Conservation (phyloP, 352 stramenopile species). For the Phytopythium delawarense region DNA sequence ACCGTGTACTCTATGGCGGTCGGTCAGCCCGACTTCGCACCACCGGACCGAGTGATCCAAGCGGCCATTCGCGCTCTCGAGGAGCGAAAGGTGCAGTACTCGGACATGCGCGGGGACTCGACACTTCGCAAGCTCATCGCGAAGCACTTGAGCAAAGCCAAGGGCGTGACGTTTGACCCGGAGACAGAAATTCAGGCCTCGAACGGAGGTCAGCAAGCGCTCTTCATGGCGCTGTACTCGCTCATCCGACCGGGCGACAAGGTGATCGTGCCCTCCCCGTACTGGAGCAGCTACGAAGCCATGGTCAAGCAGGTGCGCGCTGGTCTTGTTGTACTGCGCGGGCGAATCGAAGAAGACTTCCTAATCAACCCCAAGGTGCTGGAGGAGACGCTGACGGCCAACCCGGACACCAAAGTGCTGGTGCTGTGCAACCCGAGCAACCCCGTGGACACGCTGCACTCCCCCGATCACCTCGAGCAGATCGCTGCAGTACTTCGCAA, state of each 20-base stretch:
- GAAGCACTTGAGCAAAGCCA: conserved; percentile 83
- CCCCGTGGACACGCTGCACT: conserved; percentile 75
- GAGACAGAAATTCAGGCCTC: conserved; percentile 90
- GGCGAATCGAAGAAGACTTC: conserved; percentile 87
- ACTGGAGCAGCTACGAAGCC: conserved; percentile 96
- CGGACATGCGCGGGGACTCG: conserved; percentile 88
- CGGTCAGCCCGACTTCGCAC: conserved; percentile 94
- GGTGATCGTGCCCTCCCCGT: conserved; percentile 94
- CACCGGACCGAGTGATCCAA: conserved; percentile 83
- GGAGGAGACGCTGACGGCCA: conserved; percentile 57
- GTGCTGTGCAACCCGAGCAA: conserved; percentile 76
- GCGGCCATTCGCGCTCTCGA: conserved; percentile 68
- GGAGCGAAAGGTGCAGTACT: conserved; percentile 91
- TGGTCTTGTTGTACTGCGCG: conserved; percentile 87
- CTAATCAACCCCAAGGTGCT: conserved; percentile 85
- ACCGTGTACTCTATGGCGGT: conserved; percentile 92
- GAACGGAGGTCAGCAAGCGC: conserved; percentile 93
- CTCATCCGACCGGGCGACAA: conserved; percentile 89
- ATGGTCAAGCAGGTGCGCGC: conserved; percentile 90
- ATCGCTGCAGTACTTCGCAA: conserved; percentile 54
- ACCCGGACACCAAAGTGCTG: conserved; percentile 77
- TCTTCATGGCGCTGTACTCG: conserved; percentile 91
- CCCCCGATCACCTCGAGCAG: conserved; percentile 37
- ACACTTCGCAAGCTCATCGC: conserved; percentile 88
- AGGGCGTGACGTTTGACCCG: conserved; percentile 87